Evolutionary conservation across 2,329 filamentous ascomycete genomes (phyloP).

Genomic region (Akanthomyces lecanii): DNA sequence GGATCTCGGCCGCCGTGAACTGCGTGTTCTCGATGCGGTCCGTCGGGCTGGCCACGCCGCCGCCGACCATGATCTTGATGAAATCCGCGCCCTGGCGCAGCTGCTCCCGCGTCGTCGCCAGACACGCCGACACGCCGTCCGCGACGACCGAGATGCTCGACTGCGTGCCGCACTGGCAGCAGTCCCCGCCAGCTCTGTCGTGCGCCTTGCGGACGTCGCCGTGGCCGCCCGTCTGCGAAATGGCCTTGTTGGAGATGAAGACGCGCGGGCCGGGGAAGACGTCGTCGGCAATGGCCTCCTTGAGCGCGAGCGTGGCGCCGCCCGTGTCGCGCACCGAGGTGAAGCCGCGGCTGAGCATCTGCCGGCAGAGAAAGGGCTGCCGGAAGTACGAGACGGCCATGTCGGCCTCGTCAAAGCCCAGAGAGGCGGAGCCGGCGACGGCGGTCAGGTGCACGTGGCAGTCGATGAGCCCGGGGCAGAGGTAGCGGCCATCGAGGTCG

Average conservation of each 20-base stretch:
- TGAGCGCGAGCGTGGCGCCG: conserved; percentile 50
- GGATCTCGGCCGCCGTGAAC: conserved; percentile 54
- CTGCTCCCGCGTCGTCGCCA: conserved; percentile 49
- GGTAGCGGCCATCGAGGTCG: conserved; percentile 27
- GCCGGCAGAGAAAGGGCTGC: conserved; percentile 42
- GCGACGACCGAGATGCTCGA: conserved; percentile 40
- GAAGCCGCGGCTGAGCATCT: conserved; percentile 55
- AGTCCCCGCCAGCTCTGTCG: conserved; percentile 45
- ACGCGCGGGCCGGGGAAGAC: conserved; percentile 52
- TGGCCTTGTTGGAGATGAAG: conserved; percentile 50
- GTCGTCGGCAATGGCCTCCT: conserved; percentile 53
- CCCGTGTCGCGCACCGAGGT: conserved; percentile 56
- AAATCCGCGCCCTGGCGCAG: conserved; percentile 54
- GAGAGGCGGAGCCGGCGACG: conserved; percentile 27
- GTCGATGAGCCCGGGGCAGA: conserved; percentile 33
- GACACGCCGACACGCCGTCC: conserved; percentile 52
- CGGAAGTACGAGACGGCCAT: conserved; percentile 37
- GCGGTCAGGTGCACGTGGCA: conserved; percentile 31
- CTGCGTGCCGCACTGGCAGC: conserved; percentile 34
- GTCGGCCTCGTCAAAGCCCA: conserved; percentile 28
- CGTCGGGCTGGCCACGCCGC: conserved; percentile 53
- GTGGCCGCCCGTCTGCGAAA: conserved; percentile 57
- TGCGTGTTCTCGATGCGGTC: conserved; percentile 51
- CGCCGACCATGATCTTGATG: conserved; percentile 58
- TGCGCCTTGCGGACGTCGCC: conserved; percentile 46